Evolutionary conservation across 2,329 filamentous ascomycete species (phyloP).

Genomic region (Botrytis elliptica): DNA sequence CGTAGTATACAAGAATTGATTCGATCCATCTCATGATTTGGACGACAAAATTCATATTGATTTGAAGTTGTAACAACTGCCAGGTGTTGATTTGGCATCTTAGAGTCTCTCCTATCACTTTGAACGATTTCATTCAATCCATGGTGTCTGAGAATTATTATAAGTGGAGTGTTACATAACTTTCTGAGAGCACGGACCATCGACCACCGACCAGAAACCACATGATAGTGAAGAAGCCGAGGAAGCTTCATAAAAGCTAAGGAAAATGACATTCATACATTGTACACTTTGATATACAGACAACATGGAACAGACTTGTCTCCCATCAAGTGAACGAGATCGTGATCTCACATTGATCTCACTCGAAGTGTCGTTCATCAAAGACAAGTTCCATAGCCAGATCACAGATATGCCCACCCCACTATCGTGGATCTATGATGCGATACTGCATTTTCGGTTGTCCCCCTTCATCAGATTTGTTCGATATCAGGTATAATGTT

Average conservation of each 20-base stretch:
- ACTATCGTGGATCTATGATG: conserved; percentile 6
- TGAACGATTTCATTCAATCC: not conserved
- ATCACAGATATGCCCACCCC: not conserved
- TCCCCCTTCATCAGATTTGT: not conserved
- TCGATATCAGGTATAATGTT: not conserved
- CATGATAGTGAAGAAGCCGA: not conserved
- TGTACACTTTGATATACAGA: not conserved
- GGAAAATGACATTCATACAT: not conserved
- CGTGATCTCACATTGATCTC: not conserved
- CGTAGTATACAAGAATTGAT: not conserved
- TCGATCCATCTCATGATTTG: not conserved
- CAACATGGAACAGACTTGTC: not conserved
- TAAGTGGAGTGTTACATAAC: not conserved
- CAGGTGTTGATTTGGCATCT: not conserved
- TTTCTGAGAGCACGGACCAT: not conserved
- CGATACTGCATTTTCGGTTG: not conserved
- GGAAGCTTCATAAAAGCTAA: not conserved
- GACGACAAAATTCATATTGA: not conserved
- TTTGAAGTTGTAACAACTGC: not conserved
- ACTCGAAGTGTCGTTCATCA: not conserved
- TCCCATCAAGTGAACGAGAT: not conserved
- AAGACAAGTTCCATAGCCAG: not conserved
- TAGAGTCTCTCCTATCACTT: not conserved
- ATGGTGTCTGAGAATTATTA: not conserved
- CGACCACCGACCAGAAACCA: not conserved